A percentile compares a stretch with the other conserved stretches of the same genome.
phyloP scores from a whole-genome alignment of 2,329 filamentous ascomycete genomes.

The Penicillium italicum region DNA sequence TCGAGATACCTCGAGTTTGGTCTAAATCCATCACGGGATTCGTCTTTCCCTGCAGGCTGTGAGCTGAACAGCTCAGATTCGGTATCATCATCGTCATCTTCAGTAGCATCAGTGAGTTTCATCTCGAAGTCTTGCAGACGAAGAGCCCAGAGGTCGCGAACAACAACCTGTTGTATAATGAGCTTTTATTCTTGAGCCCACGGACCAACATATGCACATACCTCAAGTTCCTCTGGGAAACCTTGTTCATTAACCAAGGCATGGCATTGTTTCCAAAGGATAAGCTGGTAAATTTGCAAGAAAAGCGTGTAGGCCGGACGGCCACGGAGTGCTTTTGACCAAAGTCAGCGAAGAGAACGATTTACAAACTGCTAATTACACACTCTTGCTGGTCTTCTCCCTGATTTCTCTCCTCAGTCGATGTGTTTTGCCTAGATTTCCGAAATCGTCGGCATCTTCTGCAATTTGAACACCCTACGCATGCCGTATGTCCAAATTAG shows the following conservation, averaged over 20 bases:
- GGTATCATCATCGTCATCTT: constrained; percentile 34
- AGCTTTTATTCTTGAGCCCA: neutral
- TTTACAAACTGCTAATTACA: constrained; percentile 14
- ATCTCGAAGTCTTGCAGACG: constrained; percentile 58
- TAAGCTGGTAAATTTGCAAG: constrained; percentile 76
- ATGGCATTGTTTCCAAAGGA: constrained; percentile 75
- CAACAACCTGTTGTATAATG: constrained; percentile 49
- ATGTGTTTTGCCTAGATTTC: constrained; percentile 56
- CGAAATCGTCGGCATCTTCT: constrained; percentile 67
- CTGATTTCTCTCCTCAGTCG: constrained; percentile 53
- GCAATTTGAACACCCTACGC: constrained; percentile 44
- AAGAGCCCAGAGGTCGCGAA: constrained; percentile 81
- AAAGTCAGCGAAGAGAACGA: constrained; percentile 46
- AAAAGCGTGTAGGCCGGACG: constrained; percentile 71
- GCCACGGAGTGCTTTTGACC: constrained; percentile 52
- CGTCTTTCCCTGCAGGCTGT: constrained; percentile 51
- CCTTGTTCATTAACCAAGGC: constrained; percentile 67
- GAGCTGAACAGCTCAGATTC: constrained; percentile 57
- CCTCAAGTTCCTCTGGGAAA: constrained; percentile 71
- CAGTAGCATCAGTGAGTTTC: constrained; percentile 40
- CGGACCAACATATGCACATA: constrained; percentile 21
- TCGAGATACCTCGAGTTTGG: constrained; percentile 33
- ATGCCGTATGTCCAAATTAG: neutral
- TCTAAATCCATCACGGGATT: constrained; percentile 35
- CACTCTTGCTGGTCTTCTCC: constrained; percentile 52